Conservation (phyloP, 2,329 filamentous ascomycete genomes). For the Talaromyces sp. region DNA sequence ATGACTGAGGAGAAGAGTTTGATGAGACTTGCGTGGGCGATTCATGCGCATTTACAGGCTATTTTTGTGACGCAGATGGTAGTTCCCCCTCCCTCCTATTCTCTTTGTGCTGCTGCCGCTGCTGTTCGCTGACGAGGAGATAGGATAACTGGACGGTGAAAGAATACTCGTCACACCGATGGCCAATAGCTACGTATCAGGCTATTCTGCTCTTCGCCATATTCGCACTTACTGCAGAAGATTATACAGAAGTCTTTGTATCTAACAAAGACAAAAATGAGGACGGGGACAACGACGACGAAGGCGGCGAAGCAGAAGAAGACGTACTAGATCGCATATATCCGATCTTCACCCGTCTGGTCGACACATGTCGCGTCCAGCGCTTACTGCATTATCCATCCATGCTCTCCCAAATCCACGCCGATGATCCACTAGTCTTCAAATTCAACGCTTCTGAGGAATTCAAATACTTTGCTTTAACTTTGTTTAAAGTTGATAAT, state of each 20-base stretch:
- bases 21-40: constrained; percentile 24
- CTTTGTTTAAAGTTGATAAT: constrained; percentile 26
- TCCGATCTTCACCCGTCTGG: constrained; percentile 24
- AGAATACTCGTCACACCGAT: constrained; percentile 19
- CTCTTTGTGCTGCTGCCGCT: neutral
- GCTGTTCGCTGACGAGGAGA: neutral
- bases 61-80: constrained; percentile 30
- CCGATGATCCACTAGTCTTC: constrained; percentile 20
- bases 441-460: constrained; percentile 30
- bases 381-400: constrained; percentile 32
- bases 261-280: neutral
- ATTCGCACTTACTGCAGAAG: constrained; percentile 22
- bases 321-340: constrained; percentile 17
- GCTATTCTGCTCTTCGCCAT: constrained; percentile 32
- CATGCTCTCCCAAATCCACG: constrained; percentile 23
- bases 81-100: neutral
- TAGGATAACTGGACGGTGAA: constrained; percentile 12
- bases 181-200: constrained; percentile 34
- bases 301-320: neutral
- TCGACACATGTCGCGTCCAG: constrained; percentile 27
- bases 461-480: constrained; percentile 29
- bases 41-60: constrained; percentile 25
- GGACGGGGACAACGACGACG: too few species aligned
- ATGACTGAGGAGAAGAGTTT: constrained; percentile 20
- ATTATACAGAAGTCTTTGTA: neutral